These are phyloP conservation scores for Xylaria intraflava DNA, from an alignment of 495 filamentous ascomycete genomes.

Conservation along the genomic window DNA sequence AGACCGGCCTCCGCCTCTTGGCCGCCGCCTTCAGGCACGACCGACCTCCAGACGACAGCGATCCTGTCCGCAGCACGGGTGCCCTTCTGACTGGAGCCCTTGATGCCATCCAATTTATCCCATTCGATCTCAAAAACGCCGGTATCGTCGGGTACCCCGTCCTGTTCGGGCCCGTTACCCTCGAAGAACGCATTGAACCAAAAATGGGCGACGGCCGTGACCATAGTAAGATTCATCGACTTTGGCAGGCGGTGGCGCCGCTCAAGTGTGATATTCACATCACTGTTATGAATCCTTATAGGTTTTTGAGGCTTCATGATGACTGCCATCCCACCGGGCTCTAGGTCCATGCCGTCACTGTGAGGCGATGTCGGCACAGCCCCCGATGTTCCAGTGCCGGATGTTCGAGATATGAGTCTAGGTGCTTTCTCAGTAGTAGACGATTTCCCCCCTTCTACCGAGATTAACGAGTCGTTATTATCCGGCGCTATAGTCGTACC, in stretches of 20 bases:
- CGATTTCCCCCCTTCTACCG: slow-evolving; percentile 14
- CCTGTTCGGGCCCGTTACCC: slow-evolving; percentile 61
- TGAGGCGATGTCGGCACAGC: slow-evolving; percentile 5
- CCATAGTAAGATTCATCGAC: slow-evolving; percentile 74
- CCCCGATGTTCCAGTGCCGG: neutral
- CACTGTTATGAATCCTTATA: slow-evolving; percentile 66
- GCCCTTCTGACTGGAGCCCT: slow-evolving; percentile 74
- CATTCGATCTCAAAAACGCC: slow-evolving; percentile 55
- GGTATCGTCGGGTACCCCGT: slow-evolving; percentile 39
- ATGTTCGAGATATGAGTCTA: slow-evolving; percentile 13
- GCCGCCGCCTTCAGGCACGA: slow-evolving; percentile 15
- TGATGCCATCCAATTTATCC: slow-evolving; percentile 59
- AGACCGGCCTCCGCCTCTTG: slow-evolving; percentile 41
- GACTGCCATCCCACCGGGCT: slow-evolving; percentile 55
- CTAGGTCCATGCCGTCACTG: slow-evolving; percentile 23
- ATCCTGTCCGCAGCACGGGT: slow-evolving; percentile 72
- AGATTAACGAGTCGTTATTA: neutral
- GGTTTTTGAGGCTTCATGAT: slow-evolving; percentile 62
- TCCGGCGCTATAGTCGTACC: slow-evolving; percentile 1
- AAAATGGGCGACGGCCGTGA: slow-evolving; percentile 85
- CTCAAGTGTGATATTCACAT: slow-evolving; percentile 87
- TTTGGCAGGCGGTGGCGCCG: slow-evolving; percentile 62
- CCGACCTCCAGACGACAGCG: slow-evolving; percentile 73
- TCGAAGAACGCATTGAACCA: slow-evolving; percentile 98
- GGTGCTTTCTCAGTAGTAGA: slow-evolving; percentile 2